Conservation (phyloP, 2,329 filamentous ascomycete genomes). For the Chaetomiaceae sp. region DNA sequence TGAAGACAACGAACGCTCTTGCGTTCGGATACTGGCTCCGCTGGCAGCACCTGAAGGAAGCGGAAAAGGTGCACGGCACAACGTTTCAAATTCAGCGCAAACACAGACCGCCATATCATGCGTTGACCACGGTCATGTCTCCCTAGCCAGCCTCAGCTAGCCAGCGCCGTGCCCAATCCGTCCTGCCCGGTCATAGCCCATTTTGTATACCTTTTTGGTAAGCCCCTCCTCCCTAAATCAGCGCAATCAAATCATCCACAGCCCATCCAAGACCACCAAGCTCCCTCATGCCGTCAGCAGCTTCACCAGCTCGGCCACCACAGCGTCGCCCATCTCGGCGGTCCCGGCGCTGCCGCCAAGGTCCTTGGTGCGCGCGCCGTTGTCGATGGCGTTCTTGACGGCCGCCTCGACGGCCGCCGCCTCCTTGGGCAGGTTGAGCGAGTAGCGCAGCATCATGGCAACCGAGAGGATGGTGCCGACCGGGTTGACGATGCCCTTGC, state of each 20-base stretch:
- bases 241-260: neutral
- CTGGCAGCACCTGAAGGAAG: no score
- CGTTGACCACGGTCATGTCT: no score
- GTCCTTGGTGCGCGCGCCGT: conserved; percentile 72
- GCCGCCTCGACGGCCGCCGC: conserved; percentile 75
- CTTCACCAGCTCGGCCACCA: conserved; percentile 67
- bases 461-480: conserved; percentile 86
- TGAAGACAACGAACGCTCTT: no score
- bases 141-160: no score
- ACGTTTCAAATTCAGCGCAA: neutral
- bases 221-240: neutral
- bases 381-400: conserved; percentile 72
- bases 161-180: no score
- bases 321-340: conserved; percentile 67
- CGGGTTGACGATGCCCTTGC: conserved; percentile 86
- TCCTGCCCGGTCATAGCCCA: no score
- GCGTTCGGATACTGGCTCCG: no score
- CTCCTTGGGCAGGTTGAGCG: conserved; percentile 70
- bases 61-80: no score
- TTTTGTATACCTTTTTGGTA: neutral
- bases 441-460: conserved; percentile 95
- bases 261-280: neutral
- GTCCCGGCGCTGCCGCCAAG: conserved; percentile 74
- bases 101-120: neutral
- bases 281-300: conserved; percentile 45